These are phyloP conservation scores for Jamesozyma gamospora DNA, from an alignment of 805 yeast genomes.

Conservation along the genomic window DNA sequence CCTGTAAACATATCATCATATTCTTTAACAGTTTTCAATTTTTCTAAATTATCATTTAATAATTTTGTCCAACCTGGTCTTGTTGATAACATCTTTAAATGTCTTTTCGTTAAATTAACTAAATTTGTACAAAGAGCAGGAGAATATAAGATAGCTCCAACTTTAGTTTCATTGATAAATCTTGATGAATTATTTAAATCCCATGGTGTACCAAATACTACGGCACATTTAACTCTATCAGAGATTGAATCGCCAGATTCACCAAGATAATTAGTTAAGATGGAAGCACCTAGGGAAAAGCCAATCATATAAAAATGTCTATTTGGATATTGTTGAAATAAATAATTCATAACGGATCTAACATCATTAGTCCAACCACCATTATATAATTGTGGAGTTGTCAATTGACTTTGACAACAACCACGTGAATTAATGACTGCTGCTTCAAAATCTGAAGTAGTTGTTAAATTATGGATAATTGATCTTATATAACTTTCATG, in stretches of 20 bases:
- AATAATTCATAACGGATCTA: slow-evolving; percentile 1
- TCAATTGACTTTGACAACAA: slow-evolving; percentile 58
- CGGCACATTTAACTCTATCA: slow-evolving; percentile 41
- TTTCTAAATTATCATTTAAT: slow-evolving; percentile 16
- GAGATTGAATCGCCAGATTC: slow-evolving; percentile 40
- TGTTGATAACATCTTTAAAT: slow-evolving; percentile 32
- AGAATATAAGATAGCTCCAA: slow-evolving; percentile 41
- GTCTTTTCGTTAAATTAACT: slow-evolving; percentile 33
- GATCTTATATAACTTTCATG: slow-evolving; percentile 68
- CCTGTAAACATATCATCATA: slow-evolving; percentile 63
- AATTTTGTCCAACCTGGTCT: slow-evolving; percentile 15
- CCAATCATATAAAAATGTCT: slow-evolving; percentile 66
- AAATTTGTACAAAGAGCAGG: slow-evolving; percentile 43
- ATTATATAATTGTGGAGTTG: slow-evolving; percentile 60
- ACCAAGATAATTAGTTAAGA: slow-evolving; percentile 64
- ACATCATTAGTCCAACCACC: slow-evolving; percentile 68
- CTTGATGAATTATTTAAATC: slow-evolving; percentile 46
- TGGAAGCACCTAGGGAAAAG: slow-evolving; percentile 68
- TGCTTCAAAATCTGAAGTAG: slow-evolving; percentile 41
- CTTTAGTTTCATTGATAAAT: slow-evolving; percentile 32
- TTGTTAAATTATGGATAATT: slow-evolving; percentile 35
- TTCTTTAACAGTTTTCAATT: slow-evolving; percentile 33
- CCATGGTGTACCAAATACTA: slow-evolving; percentile 64
- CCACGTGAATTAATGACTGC: slow-evolving; percentile 69
- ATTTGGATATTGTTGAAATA: slow-evolving; percentile 34